Base-by-base conservation (phyloP, 176 grass and related monocot genomes). In the Phragmites australis region DNA sequence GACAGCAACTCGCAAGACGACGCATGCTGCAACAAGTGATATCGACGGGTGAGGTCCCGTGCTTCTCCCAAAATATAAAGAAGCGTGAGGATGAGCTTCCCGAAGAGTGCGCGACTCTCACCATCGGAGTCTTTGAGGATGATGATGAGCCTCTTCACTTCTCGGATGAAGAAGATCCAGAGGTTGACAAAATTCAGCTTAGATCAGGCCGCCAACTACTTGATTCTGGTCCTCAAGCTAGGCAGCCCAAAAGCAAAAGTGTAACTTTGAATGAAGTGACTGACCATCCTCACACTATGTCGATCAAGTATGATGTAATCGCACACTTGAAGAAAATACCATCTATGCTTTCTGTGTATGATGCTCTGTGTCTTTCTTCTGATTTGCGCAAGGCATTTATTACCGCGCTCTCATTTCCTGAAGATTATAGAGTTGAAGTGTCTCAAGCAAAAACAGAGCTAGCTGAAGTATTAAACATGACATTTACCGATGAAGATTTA, bases 311-410 rank as follows among this genome's bases (percentile, higher is more conserved):
- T 62, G 74, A 77, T 62, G 41, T 48, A 77, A 77, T n/a, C n/a
- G 8, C 31, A 19, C 22, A 54, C 7, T 68, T 55, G 32, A 54
- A 68, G 62, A 67, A 79, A 67, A 67, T 79, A 41, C 59, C 44
- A 25, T 44, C 76, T 1, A 78, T 78, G 59, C 29, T 78, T 39
- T 78, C 21, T 13, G 29, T 65, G 76, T 65, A 65, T 65, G 45
- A 78, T 50, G 46, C 60, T 78, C 12, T 43, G 74, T 59, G 74
- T 66, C 10, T 78, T 0, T 66, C 21, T 0, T 25, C 42, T n/a
- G 42, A 63, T 48, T 31, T 77, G 57, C 42, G 42, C 1, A 77
- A 63, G 3, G 57, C 74, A 10, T 53, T 80, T 1, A 16, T 80
- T 19, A 68, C 34, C 0, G 4, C 48, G 12, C 32, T 68, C 1